phyloP scores from a whole-genome alignment of 2,329 filamentous ascomycete species.

The Calonectria multiphialidica region DNA sequence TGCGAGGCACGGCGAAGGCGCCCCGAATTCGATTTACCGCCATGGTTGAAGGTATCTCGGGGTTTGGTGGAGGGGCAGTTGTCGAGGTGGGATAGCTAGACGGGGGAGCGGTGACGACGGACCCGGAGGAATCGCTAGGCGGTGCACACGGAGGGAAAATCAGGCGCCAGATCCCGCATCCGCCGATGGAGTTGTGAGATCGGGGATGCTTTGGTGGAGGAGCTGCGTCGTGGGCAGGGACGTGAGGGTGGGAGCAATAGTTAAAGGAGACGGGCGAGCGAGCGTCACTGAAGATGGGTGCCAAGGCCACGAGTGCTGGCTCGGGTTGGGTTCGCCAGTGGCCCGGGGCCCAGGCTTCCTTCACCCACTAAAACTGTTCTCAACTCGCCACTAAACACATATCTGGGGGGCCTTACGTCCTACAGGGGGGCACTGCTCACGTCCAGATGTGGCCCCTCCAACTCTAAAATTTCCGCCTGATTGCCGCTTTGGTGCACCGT shows the following conservation, averaged over 20 bases:
- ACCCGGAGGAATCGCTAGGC: slow-evolving; percentile 25
- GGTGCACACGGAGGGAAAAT: slow-evolving; percentile 29
- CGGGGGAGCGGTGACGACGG: slow-evolving; percentile 38
- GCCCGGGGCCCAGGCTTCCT: slow-evolving; percentile 19
- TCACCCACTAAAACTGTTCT: slow-evolving; percentile 23
- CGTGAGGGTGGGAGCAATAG: slow-evolving; percentile 30
- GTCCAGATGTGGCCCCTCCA: slow-evolving; percentile 32
- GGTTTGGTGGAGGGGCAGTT: slow-evolving; percentile 16
- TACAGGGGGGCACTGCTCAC: slow-evolving; percentile 24
- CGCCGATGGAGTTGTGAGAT: slow-evolving; percentile 25
- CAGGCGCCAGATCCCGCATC: slow-evolving; percentile 34
- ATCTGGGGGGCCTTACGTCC: not conserved
- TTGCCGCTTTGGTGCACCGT: slow-evolving; percentile 38
- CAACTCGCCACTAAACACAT: not conserved
- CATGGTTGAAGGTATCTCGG: slow-evolving; percentile 65
- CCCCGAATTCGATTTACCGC: slow-evolving; percentile 96
- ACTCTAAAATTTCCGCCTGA: slow-evolving; percentile 40
- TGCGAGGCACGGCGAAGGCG: slow-evolving; percentile 91
- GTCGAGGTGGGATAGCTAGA: slow-evolving; percentile 17
- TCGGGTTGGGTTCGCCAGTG: slow-evolving; percentile 7
- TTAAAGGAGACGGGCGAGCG: slow-evolving; percentile 34
- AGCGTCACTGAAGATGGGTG: slow-evolving; percentile 36
- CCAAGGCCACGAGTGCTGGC: slow-evolving; percentile 40
- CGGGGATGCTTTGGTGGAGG: slow-evolving; percentile 23
- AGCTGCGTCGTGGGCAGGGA: slow-evolving; percentile 27